Conservation (phyloP, 495 filamentous ascomycete species). For the Penicillium arizonense region DNA sequence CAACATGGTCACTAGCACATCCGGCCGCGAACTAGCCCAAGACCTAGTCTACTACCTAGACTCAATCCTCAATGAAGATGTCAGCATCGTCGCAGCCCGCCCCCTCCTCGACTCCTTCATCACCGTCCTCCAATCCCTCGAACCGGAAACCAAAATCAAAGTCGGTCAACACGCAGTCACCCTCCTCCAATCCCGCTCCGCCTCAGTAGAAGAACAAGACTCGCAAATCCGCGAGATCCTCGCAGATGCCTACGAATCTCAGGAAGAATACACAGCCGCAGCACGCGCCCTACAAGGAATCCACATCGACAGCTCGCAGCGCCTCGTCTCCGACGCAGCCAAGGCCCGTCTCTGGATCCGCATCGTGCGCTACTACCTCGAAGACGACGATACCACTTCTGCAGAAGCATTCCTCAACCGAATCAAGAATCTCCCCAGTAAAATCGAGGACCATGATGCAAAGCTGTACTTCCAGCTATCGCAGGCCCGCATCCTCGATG, state of each 20-base stretch:
- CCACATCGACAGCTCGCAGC: slow-evolving; percentile 82
- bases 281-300: slow-evolving; percentile 80
- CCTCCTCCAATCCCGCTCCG: slow-evolving; percentile 60
- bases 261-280: slow-evolving; percentile 77
- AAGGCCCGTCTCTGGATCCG: slow-evolving; percentile 85
- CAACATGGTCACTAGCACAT: slow-evolving; percentile 56
- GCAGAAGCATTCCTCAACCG: slow-evolving; percentile 89
- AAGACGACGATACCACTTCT: slow-evolving; percentile 84
- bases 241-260: slow-evolving; percentile 76
- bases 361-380: slow-evolving; percentile 91
- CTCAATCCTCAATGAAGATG: slow-evolving; percentile 61
- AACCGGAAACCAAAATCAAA: slow-evolving; percentile 62
- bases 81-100: slow-evolving; percentile 75
- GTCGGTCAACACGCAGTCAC: slow-evolving; percentile 67
- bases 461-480: slow-evolving; percentile 84
- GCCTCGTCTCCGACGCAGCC: slow-evolving; percentile 72
- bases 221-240: slow-evolving; percentile 74
- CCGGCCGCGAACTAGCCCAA: slow-evolving; percentile 52
- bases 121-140: slow-evolving; percentile 52
- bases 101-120: slow-evolving; percentile 70
- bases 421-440: slow-evolving; percentile 86
- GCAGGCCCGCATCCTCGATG: slow-evolving; percentile 89
- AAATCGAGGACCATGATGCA: slow-evolving; percentile 66
- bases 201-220: slow-evolving; percentile 84
- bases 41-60: slow-evolving; percentile 70